These are phyloP conservation scores for Trichoderma sp. DNA, from an alignment of 2,329 filamentous ascomycete genomes.

Conservation along the genomic window DNA sequence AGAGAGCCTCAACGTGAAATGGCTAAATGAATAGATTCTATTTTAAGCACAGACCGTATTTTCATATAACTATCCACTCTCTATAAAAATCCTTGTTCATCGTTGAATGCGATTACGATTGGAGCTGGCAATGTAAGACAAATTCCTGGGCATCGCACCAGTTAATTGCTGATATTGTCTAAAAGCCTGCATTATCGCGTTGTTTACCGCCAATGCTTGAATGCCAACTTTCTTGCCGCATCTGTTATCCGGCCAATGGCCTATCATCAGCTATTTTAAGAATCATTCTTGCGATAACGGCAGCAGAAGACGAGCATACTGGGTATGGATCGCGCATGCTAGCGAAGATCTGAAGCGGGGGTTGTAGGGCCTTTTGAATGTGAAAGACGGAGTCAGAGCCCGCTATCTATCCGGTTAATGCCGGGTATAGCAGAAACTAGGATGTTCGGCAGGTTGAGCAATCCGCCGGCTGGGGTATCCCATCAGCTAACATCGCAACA, in stretches of 20 bases:
- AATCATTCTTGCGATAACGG: neutral
- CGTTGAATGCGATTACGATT: neutral
- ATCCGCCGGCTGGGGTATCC: neutral
- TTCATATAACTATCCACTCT: neutral
- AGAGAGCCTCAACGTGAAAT: neutral
- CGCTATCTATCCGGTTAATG: neutral
- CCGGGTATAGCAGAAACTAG: neutral
- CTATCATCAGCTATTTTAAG: neutral
- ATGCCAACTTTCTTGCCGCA: neutral
- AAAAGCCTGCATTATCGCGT: neutral
- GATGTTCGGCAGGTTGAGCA: neutral
- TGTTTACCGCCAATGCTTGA: neutral
- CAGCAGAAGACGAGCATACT: neutral
- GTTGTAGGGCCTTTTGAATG: neutral
- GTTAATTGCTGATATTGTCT: neutral
- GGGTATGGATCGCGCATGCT: neutral
- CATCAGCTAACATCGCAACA: neutral
- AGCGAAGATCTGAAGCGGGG: neutral
- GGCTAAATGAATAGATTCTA: neutral
- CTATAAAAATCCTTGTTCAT: neutral
- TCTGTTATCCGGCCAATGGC: neutral
- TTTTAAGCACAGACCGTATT: neutral
- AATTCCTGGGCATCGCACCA: neutral
- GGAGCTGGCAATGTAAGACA: neutral
- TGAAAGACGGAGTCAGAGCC: neutral